phyloP scores from a whole-genome alignment of 2,329 filamentous ascomycete genomes.

The Exophiala oligosperma region DNA sequence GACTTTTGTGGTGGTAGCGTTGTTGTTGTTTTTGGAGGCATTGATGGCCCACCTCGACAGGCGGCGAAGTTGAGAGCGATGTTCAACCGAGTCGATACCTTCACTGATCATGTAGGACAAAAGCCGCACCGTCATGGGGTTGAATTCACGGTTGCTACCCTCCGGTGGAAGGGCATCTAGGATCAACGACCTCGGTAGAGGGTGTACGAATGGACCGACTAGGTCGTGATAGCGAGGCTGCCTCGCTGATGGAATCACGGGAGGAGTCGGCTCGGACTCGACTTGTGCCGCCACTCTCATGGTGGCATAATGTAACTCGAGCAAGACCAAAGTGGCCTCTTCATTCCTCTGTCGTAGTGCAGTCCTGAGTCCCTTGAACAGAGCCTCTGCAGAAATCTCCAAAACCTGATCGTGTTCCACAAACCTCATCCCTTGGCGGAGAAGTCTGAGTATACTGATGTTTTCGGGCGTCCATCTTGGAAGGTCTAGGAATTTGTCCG shows the following conservation, averaged over 20 bases:
- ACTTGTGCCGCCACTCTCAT: background rate
- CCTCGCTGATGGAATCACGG: background rate
- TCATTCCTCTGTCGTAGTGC: slow-evolving; percentile 39
- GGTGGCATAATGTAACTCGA: slow-evolving; percentile 39
- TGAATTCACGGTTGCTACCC: background rate
- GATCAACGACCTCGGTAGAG: slow-evolving; percentile 22
- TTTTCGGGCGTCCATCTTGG: slow-evolving; percentile 32
- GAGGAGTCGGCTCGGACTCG: too few relatives aligned
- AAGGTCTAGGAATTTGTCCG: slow-evolving; percentile 36
- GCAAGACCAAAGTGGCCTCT: slow-evolving; percentile 35
- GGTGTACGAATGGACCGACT: slow-evolving; percentile 1
- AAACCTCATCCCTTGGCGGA: slow-evolving; percentile 36
- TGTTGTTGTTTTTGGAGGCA: too few relatives aligned
- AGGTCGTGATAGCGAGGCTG: background rate
- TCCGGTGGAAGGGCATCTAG: slow-evolving; percentile 14
- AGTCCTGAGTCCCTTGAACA: slow-evolving; percentile 42
- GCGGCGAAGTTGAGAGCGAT: too few relatives aligned
- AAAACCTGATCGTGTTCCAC: slow-evolving; percentile 20
- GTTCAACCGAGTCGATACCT: too few relatives aligned
- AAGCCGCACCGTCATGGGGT: background rate
- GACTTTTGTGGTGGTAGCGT: background rate
- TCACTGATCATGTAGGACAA: slow-evolving; percentile 1
- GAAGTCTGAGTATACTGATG: slow-evolving; percentile 37
- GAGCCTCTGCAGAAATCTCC: slow-evolving; percentile 33
- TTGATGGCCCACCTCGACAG: too few relatives aligned